phyloP scores from a whole-genome alignment of 2,329 filamentous ascomycete genomes.

The Hypoxylon sp. region DNA sequence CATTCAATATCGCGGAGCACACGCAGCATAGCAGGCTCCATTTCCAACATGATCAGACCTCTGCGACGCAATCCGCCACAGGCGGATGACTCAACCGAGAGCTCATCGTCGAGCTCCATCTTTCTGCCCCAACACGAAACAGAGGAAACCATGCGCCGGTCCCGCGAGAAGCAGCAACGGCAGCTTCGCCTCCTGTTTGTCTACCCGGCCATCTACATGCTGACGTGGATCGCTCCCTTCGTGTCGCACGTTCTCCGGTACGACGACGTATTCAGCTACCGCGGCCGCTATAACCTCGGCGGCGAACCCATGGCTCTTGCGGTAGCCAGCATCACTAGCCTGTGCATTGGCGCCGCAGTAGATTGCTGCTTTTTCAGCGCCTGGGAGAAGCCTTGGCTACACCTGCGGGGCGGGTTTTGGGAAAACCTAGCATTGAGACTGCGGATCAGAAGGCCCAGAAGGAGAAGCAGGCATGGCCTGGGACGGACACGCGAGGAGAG shows the following conservation, averaged over 20 bases:
- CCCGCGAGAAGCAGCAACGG: constrained; percentile 70
- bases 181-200: constrained; percentile 80
- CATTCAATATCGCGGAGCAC: constrained; percentile 20
- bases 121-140: constrained; percentile 46
- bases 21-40: constrained; percentile 28
- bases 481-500: constrained; percentile 67
- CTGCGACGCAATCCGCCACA: constrained; percentile 28
- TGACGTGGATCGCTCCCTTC: constrained; percentile 80
- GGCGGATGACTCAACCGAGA: not conserved
- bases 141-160: constrained; percentile 51
- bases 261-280: constrained; percentile 49
- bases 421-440: constrained; percentile 46
- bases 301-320: constrained; percentile 65
- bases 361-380: constrained; percentile 76
- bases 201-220: constrained; percentile 79
- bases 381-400: constrained; percentile 78
- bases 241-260: constrained; percentile 72
- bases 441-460: constrained; percentile 26
- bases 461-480: constrained; percentile 35
- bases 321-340: constrained; percentile 66
- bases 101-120: constrained; percentile 28
- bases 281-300: not conserved
- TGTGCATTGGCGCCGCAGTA: constrained; percentile 74
- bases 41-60: constrained; percentile 33
- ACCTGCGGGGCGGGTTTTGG: constrained; percentile 58